Evolutionary conservation across 2,329 filamentous ascomycete genomes (phyloP), one percentile per base, ranked within the genome.

Genomic region (Gnomoniopsis smithogilvyi): DNA sequence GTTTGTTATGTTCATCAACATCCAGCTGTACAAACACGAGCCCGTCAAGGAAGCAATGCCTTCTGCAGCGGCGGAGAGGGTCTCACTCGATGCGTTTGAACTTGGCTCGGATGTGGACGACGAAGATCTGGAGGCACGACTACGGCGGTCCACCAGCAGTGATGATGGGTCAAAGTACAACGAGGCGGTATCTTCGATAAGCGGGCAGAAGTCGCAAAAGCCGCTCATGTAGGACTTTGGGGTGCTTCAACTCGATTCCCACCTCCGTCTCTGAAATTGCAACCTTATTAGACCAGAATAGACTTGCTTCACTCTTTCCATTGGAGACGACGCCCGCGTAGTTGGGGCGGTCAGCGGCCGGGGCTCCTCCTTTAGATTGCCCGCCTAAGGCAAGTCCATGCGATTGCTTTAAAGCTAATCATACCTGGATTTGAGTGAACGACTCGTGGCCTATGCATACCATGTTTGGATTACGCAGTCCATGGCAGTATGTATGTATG

Each of bases 1-100:
- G 12, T 86, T 80, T 67, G 78, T 76, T 15, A 74, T 86, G 71
- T 87, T 86, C 67, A 75, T 85, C 30, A 85, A 84, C 59, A 78
- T 85, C 68, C 80, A 78, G 65, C 65, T 86, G 34, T 71, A 82
- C 59, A 70, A 74, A 41, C 72, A 80, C 58, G 78, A 81, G 65
- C 60, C 63, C n/a, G 46, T 50, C n/a, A 51, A 60, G 41, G 47
- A 50, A 17, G 47, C n/a, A 2, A 41, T 17, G 26, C 41, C 34
- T 24, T 21, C 43, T 4, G 15, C 21, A 3, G 50, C 47, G 10
- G 19, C 8, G 19, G 53, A 36, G 15, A 60, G 56, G 38, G 49
- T 50, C 3, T 62, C 60, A 19, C 36, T 50, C 7, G 60, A 60
- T 45, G 60, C 53, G 8, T 62, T 62, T 26, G 50, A 56, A 4